phyloP scores from a whole-genome alignment of 768 basidiomycete species.

The Termitomyces sp. region DNA sequence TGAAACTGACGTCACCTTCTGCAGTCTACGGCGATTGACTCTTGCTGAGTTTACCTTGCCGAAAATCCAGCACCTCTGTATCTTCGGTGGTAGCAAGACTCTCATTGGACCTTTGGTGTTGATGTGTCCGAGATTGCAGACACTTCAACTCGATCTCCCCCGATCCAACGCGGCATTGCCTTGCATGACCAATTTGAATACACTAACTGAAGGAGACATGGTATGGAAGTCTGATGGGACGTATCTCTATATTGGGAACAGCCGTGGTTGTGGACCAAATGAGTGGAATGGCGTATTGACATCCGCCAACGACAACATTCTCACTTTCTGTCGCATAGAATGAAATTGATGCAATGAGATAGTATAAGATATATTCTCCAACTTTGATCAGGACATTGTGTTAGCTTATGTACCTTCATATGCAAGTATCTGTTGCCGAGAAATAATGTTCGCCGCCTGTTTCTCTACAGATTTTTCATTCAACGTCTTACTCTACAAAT shows the following conservation, averaged over 20 bases:
- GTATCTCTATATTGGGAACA: neutral
- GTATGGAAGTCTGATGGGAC: neutral
- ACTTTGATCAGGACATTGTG: neutral
- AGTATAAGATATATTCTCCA: no score
- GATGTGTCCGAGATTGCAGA: conserved; percentile 5
- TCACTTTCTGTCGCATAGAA: neutral
- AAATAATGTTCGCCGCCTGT: no score
- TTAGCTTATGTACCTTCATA: neutral
- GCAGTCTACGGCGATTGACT: neutral
- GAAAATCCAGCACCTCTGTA: conserved; percentile 1
- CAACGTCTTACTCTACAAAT: neutral
- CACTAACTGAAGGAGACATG: neutral
- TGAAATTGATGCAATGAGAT: neutral
- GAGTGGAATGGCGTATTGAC: conserved; percentile 1
- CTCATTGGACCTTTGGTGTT: neutral
- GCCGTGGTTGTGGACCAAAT: neutral
- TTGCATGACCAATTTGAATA: neutral
- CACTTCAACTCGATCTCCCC: neutral
- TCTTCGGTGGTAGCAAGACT: neutral
- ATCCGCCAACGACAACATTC: neutral
- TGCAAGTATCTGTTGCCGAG: neutral
- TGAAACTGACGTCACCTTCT: neutral
- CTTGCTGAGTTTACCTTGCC: neutral
- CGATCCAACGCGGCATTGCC: neutral
- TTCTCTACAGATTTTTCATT: neutral